These are phyloP conservation scores for Metroxylon sagu DNA, from an alignment of 176 grass and related monocot genomes.

Conservation along the genomic window DNA sequence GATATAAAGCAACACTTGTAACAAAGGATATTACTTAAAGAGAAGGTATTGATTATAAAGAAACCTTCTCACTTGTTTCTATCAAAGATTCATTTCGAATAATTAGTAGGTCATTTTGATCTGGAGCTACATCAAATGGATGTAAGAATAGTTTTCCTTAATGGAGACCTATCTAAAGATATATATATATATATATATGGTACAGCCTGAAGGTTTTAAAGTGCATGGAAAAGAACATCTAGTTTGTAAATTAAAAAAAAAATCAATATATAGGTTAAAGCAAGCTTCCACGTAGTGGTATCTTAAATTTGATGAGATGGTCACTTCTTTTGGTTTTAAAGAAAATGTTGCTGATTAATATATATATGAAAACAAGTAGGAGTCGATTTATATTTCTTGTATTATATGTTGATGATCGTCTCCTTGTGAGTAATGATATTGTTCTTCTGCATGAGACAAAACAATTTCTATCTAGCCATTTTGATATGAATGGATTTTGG, in stretches of 20 bases:
- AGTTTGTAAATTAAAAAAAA: conserved; percentile 19
- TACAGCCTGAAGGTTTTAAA: conserved; percentile 8
- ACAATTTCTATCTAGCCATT: conserved; percentile 2
- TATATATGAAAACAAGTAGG: conserved; percentile 12
- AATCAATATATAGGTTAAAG: conserved; percentile 24
- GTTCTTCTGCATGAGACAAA: conserved; percentile 10
- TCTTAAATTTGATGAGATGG: conserved; percentile 19
- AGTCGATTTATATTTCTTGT: conserved; percentile 10
- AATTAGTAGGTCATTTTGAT: conserved; percentile 16
- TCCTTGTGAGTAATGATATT: conserved; percentile 6
- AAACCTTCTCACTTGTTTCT: conserved; percentile 7
- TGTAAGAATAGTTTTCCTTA: conserved; percentile 18
- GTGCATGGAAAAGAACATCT: conserved; percentile 5
- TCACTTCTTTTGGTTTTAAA: conserved; percentile 1
- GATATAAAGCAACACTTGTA: conserved; percentile 10
- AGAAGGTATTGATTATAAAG: conserved; percentile 19
- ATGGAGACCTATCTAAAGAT: conserved; percentile 20
- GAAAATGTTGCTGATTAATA: conserved; percentile 4
- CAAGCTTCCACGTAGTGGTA: conserved; percentile 15
- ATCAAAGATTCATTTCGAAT: conserved; percentile 10
- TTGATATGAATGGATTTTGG: conserved; percentile 20
- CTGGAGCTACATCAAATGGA: conserved; percentile 18
- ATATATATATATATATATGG: conserved; percentile 16
- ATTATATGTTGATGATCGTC: conserved; percentile 18
- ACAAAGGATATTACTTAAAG: conserved; percentile 4